Evolutionary conservation across 192 early-diverging fungal species (phyloP).

Genomic region (Endogone sp.): DNA sequence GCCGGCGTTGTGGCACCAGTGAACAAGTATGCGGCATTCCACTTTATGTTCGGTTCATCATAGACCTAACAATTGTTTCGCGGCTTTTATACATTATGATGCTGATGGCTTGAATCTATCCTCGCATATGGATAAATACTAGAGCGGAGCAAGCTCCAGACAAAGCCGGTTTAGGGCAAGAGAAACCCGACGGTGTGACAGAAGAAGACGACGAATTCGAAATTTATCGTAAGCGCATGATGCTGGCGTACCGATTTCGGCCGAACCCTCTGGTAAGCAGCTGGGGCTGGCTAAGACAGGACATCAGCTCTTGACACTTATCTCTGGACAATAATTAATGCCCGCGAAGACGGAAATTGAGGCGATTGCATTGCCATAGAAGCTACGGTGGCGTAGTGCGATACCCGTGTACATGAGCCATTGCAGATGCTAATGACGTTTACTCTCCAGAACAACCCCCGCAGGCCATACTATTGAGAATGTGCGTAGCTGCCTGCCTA

Average conservation of each 20-base stretch:
- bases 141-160: conserved; percentile 14
- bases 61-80: too few species aligned
- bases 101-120: too few species aligned
- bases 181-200: conserved; percentile 19
- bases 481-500: neutral
- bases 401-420: neutral
- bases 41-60: too few species aligned
- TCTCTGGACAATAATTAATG: too few species aligned
- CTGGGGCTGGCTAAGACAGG: neutral
- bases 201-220: conserved; percentile 27
- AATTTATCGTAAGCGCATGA: conserved; percentile 27
- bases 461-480: conserved; percentile 30
- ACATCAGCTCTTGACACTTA: too few species aligned
- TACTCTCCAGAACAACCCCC: conserved; percentile 27
- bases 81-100: too few species aligned
- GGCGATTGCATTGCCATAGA: too few species aligned
- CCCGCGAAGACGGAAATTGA: too few species aligned
- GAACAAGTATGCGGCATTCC: conserved; percentile 12
- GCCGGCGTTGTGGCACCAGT: conserved; percentile 17
- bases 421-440: conserved; percentile 1
- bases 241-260: conserved; percentile 22
- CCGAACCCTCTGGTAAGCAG: conserved; percentile 25
- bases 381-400: too few species aligned
- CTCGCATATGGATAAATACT: too few species aligned
- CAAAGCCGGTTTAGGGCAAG: conserved; percentile 21